Conservation (phyloP, 192 early-diverging fungal genomes). For the Coemansia furcata region DNA sequence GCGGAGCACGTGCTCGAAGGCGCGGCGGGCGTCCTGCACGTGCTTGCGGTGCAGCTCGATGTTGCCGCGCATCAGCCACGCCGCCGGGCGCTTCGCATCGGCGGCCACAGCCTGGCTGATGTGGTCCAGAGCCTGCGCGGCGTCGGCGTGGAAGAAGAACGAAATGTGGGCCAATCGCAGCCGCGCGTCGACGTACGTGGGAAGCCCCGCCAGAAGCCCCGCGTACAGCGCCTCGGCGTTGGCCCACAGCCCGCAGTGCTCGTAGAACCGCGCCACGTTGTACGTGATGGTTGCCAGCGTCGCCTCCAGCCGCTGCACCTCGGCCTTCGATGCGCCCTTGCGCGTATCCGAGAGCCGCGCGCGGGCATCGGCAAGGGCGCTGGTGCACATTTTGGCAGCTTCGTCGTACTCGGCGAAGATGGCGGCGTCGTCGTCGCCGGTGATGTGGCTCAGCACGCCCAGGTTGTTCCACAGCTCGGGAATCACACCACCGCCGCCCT, state of each 20-base stretch:
- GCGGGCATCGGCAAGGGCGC: conserved; percentile 8
- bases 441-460: conserved; percentile 70
- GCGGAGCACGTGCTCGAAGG: conserved; percentile 75
- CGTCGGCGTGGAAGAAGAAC: conserved; percentile 47
- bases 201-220: conserved; percentile 60
- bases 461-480: conserved; percentile 85
- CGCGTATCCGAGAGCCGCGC: not conserved
- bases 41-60: conserved; percentile 61
- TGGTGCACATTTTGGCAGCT: conserved; percentile 15
- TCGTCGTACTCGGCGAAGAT: conserved; percentile 12
- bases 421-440: conserved; percentile 31
- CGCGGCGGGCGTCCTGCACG: conserved; percentile 66
- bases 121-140: conserved; percentile 59
- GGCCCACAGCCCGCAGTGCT: conserved; percentile 53
- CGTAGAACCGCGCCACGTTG: conserved; percentile 74
- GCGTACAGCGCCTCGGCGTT: conserved; percentile 69
- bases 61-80: conserved; percentile 73
- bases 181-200: conserved; percentile 75
- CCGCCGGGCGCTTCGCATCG: conserved; percentile 60
- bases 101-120: conserved; percentile 63
- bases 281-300: conserved; percentile 62
- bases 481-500: conserved; percentile 22
- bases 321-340: conserved; percentile 1
- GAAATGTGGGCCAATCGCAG: conserved; percentile 76
- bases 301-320: conserved; percentile 30